Base-by-base conservation (phyloP, 2,329 filamentous ascomycete species). In the Sporothrix pallida region DNA sequence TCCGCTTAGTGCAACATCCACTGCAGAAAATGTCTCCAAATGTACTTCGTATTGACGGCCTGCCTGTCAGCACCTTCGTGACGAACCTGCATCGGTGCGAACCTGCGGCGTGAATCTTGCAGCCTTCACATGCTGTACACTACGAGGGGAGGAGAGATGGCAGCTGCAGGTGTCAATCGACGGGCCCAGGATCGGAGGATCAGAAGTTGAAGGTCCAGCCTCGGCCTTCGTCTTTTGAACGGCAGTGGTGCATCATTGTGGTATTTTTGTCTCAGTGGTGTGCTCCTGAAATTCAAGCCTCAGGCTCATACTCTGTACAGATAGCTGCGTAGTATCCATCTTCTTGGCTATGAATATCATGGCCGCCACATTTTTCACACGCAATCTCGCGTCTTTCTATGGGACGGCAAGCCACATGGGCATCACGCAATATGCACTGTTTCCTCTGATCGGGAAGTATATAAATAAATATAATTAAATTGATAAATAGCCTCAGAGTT, bases 31-130 rank as follows among this genome's bases (percentile, higher is more conserved):
- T 7, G 6, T 44, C 15, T 44, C 52, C 6, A 37, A 20, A 4
- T 4, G 31, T 9, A 2, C 31, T 17, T 63, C 60, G 60, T 63
- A 20, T 63, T 15, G 23, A 7, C 56, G 17, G 15, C 60, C 31
- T 8, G 31, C 12, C 60, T 46, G 37, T 15, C 37, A 20, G 12
- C 37, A 54, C 37, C 60, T 65, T 65, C 37, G 60, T 46, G 60
- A 65, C 60, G 60, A 65, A 65, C 60, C 37, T 65, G 60, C 60
- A 46, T 65, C 60, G 31, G 37, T 65, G 60, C 60, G 46, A 37
- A 37, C 7, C 31, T 37, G 31, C 31, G 5, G 7, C 31, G 31
- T 37, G 31, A 2, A 37, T 37, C 31, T 37, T 37, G 31, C 31
- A 37, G 31, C 31, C 31, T 37, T 37, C 31, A 37, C 31, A 37